Percentiles rank a stretch among this genome's conserved stretches.
These are phyloP conservation scores for Canna indica DNA, from an alignment of 176 grass and related monocot species.

Conservation along the genomic window DNA sequence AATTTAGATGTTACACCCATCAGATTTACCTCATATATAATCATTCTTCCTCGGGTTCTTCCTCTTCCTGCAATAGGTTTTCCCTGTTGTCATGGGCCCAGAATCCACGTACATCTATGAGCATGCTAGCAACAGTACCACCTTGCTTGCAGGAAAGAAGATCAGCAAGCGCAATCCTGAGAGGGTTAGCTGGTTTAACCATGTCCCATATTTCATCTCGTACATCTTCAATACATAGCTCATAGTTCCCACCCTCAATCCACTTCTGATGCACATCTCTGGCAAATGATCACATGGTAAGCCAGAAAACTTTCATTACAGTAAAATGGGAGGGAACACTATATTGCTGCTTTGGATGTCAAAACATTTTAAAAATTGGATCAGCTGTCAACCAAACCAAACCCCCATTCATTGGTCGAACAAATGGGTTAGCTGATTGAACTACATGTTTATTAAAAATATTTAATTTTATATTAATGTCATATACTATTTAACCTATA, in stretches of 20 bases:
- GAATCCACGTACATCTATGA: constrained; percentile 89
- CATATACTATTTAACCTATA: no score
- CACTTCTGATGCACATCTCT: constrained; percentile 99
- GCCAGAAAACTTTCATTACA: constrained; percentile 1
- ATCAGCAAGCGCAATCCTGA: constrained; percentile 54
- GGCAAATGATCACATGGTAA: constrained; percentile 18
- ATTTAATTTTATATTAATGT: no score
- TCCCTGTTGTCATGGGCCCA: constrained; percentile 99
- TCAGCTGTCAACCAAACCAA: no score
- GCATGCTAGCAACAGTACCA: constrained; percentile 87
- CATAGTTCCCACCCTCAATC: constrained; percentile 97
- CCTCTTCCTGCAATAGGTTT: constrained; percentile 98
- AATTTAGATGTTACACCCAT: neutral
- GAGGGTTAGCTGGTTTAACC: constrained; percentile 77
- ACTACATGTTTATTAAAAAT: no score
- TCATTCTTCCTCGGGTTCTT: constrained; percentile 87
- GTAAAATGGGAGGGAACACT: neutral
- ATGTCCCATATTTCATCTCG: constrained; percentile 99
- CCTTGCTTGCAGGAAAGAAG: constrained; percentile 96
- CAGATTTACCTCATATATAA: neutral
- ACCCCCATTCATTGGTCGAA: no score
- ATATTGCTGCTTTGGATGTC: neutral
- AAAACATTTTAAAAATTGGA: no score
- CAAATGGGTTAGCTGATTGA: no score
- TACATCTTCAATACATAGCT: constrained; percentile 96